Conservation (phyloP, 257 asterid species). For the Solanum pennellii region DNA sequence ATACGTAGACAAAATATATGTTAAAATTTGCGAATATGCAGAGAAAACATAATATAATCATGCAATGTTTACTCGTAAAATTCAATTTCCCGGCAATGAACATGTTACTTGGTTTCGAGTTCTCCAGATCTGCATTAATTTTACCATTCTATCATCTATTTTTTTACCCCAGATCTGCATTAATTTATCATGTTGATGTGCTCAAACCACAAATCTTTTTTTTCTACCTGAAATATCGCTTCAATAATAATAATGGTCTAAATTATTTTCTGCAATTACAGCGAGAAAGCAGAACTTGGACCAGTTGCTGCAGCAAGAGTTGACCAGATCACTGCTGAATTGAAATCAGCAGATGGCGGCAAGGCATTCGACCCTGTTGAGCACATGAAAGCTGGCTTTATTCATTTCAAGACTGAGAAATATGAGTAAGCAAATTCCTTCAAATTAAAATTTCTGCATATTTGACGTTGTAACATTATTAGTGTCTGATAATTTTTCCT, state of each 20-base stretch:
- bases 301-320: constrained; percentile 72
- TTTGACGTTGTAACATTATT: neutral
- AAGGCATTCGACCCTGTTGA: constrained; percentile 38
- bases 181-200: no score
- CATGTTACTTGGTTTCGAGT: neutral
- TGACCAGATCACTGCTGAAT: constrained; percentile 57
- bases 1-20: neutral
- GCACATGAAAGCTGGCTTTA: constrained; percentile 66
- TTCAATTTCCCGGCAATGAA: neutral
- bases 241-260: neutral
- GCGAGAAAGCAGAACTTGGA: constrained; percentile 71
- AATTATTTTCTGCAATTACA: constrained; percentile 12
- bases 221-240: neutral
- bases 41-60: neutral
- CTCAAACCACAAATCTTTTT: neutral
- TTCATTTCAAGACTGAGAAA: constrained; percentile 75
- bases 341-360: constrained; percentile 32
- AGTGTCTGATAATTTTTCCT: neutral
- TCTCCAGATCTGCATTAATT: neutral
- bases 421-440: constrained; percentile 42
- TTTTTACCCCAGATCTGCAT: no score
- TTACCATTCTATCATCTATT: neutral
- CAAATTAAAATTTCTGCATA: neutral
- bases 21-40: neutral
- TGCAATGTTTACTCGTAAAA: neutral